These are phyloP conservation scores for Teunomyces tritomae DNA, from an alignment of 805 yeast genomes.

Conservation along the genomic window DNA sequence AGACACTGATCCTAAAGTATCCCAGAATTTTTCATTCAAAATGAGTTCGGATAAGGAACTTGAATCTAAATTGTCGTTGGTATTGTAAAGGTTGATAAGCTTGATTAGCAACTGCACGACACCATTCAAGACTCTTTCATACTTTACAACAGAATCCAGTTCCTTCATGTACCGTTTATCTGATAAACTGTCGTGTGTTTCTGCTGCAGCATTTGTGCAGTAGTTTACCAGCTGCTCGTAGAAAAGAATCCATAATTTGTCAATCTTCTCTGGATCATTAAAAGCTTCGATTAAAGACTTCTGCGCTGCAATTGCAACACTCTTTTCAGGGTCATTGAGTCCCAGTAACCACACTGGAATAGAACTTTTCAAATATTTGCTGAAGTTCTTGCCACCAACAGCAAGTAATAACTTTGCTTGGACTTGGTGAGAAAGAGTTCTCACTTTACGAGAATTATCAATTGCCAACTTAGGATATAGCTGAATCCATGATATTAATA, in stretches of 20 bases:
- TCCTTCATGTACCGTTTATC: conserved; percentile 69
- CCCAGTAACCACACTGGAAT: conserved; percentile 77
- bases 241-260: conserved; percentile 57
- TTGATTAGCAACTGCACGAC: conserved; percentile 48
- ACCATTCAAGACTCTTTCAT: conserved; percentile 52
- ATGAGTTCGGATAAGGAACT: conserved; percentile 16
- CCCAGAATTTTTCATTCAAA: conserved; percentile 34
- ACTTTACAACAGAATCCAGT: conserved; percentile 66
- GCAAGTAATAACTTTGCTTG: conserved; percentile 49
- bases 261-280: conserved; percentile 48
- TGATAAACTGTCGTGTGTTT: conserved; percentile 61
- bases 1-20: conserved; percentile 23
- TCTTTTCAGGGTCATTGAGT: conserved; percentile 62
- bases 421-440: conserved; percentile 60
- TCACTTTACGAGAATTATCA: conserved; percentile 64
- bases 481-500: conserved; percentile 70
- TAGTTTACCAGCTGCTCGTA: conserved; percentile 54
- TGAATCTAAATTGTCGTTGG: conserved; percentile 1
- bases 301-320: conserved; percentile 52
- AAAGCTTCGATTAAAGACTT: conserved; percentile 53
- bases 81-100: conserved; percentile 3
- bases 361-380: conserved; percentile 67
- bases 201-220: conserved; percentile 53
- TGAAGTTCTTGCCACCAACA: conserved; percentile 54
- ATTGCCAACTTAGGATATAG: conserved; percentile 75